Base-by-base conservation (phyloP, 2,329 filamentous ascomycete genomes). In the Purpureocillium lavendulum region DNA sequence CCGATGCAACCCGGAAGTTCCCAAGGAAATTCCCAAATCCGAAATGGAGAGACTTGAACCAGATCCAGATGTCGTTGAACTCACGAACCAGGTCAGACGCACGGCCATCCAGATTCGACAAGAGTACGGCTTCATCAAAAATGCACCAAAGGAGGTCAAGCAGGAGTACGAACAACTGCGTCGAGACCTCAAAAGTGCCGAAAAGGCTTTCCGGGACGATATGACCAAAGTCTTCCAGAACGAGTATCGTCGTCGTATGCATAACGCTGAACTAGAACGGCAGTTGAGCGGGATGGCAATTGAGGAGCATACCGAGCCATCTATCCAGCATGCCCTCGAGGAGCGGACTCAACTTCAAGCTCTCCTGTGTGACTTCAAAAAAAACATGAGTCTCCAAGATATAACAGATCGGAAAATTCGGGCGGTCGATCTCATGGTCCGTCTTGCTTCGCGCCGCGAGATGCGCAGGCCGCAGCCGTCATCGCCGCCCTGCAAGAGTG, bases 351-450 rank as follows among this genome's bases (percentile, higher is more conserved):
- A 7, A 36, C 26, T 36, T 6, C 15, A 36, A 30, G 35, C 35
- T 36, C 35, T 36, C 12, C 14, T 36, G 8, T 30, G 11, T 3
- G 14, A 36, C 35, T 36, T 36, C 7, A 18, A 15, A n/a, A 36
- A 9, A 18, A 13, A 21, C 13, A 36, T n/a, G 10, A 10, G 10
- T 11, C 26, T 30, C 10, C 29, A 21, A 36, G 26, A 36, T 21
- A 36, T 36, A 1, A 36, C 8, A 17, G 28, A 36, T 30, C 35
- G 18, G 14, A 32, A 38, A 38, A 12, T 29, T 11, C 12, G 16
- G 33, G 34, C 30, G 13, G 29, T 41, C n/a, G 40, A 45, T 33
- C 30, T 35, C 14, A 44, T 46, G 28, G 44, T 44, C 14, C 26
- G 21, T 38, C 36, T 46, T 15, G 41, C 44, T 5, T 21, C 39